Conservation (phyloP, 2,329 filamentous ascomycete genomes). For the Fusarium nanum region DNA sequence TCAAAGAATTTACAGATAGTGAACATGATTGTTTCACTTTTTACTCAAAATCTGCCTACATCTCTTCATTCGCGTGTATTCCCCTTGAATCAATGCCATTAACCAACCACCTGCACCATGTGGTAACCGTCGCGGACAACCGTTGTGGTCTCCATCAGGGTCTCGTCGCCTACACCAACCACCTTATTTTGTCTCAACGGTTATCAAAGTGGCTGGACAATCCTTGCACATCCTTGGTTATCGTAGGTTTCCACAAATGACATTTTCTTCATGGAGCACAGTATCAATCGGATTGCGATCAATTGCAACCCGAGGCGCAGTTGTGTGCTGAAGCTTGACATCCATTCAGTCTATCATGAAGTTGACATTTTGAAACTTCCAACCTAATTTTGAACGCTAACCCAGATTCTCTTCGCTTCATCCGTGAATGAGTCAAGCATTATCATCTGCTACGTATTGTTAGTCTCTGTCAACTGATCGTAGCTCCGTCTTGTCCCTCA, state of each 20-base stretch:
- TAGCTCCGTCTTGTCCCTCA: not conserved
- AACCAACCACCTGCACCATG: not conserved
- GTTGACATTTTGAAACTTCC: not conserved
- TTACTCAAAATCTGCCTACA: not conserved
- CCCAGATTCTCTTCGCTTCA: not conserved
- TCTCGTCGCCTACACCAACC: slow-evolving; percentile 16
- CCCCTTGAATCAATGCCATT: not conserved
- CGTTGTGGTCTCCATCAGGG: slow-evolving; percentile 11
- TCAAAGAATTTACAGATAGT: slow-evolving; percentile 13
- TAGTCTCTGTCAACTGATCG: not conserved
- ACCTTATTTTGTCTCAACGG: slow-evolving; percentile 7
- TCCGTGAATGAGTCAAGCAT: not conserved
- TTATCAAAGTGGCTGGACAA: slow-evolving; percentile 11
- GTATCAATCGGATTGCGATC: not conserved
- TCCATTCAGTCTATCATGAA: not conserved
- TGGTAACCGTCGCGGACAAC: slow-evolving; percentile 2
- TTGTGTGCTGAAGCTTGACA: not conserved
- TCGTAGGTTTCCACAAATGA: not conserved
- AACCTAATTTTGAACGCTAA: not conserved
- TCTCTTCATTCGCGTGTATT: not conserved
- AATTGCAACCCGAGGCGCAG: not conserved
- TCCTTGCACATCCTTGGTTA: not conserved
- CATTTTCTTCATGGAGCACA: not conserved
- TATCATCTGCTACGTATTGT: not conserved
- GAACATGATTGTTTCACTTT: slow-evolving; percentile 10